phyloP scores from a whole-genome alignment of 345 rosid species.

The Acer yangbiense region DNA sequence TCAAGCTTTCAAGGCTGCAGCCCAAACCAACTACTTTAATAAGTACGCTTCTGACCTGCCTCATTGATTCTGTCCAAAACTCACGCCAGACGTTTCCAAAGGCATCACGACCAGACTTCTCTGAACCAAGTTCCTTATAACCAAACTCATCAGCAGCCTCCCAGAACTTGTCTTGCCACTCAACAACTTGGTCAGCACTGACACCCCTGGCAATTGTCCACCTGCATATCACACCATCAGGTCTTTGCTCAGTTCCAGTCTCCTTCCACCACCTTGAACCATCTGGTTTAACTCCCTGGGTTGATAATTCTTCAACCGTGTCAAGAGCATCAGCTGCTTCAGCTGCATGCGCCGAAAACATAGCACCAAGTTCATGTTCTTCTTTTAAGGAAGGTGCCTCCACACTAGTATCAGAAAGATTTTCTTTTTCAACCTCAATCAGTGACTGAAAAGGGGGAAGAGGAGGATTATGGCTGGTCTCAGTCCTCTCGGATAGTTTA shows the following conservation, averaged over 20 bases:
- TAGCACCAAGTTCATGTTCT: slow-evolving; percentile 45
- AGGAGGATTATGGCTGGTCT: slow-evolving; percentile 33
- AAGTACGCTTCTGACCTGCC: slow-evolving; percentile 58
- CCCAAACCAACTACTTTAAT: not conserved
- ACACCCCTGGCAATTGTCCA: slow-evolving; percentile 94
- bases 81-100: slow-evolving; percentile 87
- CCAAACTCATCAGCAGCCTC: slow-evolving; percentile 93
- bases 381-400: slow-evolving; percentile 38
- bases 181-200: slow-evolving; percentile 71
- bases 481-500: slow-evolving; percentile 31
- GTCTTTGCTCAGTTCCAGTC: slow-evolving; percentile 72
- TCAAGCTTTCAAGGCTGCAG: not conserved
- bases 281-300: slow-evolving; percentile 51
- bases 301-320: slow-evolving; percentile 43
- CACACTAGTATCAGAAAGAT: slow-evolving; percentile 31
- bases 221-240: slow-evolving; percentile 81
- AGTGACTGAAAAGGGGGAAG: slow-evolving; percentile 79
- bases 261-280: slow-evolving; percentile 93
- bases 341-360: slow-evolving; percentile 63
- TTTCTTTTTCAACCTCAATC: slow-evolving; percentile 46
- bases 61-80: slow-evolving; percentile 87
- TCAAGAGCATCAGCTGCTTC: slow-evolving; percentile 82
- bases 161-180: slow-evolving; percentile 98
- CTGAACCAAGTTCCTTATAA: slow-evolving; percentile 94
- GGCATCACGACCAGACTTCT: slow-evolving; percentile 92